Base-by-base conservation (phyloP, 768 basidiomycete genomes). In the Kwoniella botswanensis region DNA sequence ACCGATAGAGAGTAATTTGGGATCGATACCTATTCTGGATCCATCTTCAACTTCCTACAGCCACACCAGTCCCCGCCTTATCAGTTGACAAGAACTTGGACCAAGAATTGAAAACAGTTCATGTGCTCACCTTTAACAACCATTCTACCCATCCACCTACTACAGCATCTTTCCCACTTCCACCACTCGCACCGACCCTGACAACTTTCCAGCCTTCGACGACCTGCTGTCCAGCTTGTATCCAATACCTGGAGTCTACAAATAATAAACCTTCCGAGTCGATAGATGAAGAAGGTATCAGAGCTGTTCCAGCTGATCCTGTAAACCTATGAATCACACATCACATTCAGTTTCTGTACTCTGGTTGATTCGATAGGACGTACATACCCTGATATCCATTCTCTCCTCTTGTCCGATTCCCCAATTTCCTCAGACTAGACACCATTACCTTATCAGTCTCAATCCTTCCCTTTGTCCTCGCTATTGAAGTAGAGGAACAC, bases 241-340 rank as follows among this genome's bases (percentile, higher is more conserved):
- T 71, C 76, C 78, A 83, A 66, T 83, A 83, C 56, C 82, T 66
- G 15, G 81, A 82, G 63, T 83, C 82, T 57, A 81, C 82, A 52
- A 83, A 80, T 2, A 82, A 61, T 21, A 72, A 70, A 3, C 79
- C 80, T 41, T 73, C 67, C 5, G 29, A 35, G 18, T 18, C 58
- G 18, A 15, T 41, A 18, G 58, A 59, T 22, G 59, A 22, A 5
- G 61, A 55, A 17, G 79, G 79, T 12, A 81, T 73, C 7, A 82
- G 22, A 4, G 82, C 82, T 21, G 79, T 81, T 17, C 82, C 82
- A 3, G 80, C 82, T 2, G 78, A 79, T 7, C 82, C 82, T 18
- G 72, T 76, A 71, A 82, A 82, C 21, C 77, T 78, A 61, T 29
- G 9, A 35, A 35, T 35, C n/a, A 7, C 13, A 5, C 44, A 50